Conservation (phyloP, 257 asterid genomes). For the Gynochthodes officinalis region DNA sequence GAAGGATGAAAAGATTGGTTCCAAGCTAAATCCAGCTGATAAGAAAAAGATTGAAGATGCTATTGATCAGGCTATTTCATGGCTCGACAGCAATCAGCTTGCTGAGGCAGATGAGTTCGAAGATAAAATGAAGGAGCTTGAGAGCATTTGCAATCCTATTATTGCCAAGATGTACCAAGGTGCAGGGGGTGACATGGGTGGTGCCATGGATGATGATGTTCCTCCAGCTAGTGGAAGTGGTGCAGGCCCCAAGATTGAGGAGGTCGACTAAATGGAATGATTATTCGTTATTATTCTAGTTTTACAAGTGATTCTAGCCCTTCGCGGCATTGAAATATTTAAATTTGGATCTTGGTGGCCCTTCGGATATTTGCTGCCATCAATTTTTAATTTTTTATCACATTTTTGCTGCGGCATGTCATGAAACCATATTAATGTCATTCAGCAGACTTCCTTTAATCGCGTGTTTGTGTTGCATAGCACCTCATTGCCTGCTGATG, state of each 20-base stretch:
- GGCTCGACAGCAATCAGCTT: conserved; percentile 41
- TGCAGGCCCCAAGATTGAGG: conserved; percentile 43
- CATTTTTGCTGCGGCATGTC: neutral
- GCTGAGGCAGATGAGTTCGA: conserved; percentile 44
- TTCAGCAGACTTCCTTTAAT: no score
- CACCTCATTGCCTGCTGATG: no score
- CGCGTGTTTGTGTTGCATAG: no score
- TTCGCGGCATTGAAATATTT: neutral
- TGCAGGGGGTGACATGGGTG: conserved; percentile 22
- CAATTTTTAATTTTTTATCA: neutral
- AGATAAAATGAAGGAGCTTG: conserved; percentile 48
- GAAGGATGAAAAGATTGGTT: conserved; percentile 38
- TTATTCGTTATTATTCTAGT: neutral
- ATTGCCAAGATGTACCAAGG: conserved; percentile 46
- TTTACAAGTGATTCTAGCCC: neutral
- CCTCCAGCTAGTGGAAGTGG: conserved; percentile 28
- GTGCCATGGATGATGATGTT: conserved; percentile 9
- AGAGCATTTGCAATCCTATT: conserved; percentile 40
- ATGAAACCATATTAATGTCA: no score
- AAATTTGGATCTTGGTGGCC: neutral
- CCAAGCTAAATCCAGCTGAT: conserved; percentile 31
- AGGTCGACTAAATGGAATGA: conserved; percentile 26
- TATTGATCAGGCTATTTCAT: conserved; percentile 30
- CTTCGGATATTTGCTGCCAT: neutral
- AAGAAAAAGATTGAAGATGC: conserved; percentile 43